phyloP scores from a whole-genome alignment of 805 yeast species.

The Yarrowia sp. region DNA sequence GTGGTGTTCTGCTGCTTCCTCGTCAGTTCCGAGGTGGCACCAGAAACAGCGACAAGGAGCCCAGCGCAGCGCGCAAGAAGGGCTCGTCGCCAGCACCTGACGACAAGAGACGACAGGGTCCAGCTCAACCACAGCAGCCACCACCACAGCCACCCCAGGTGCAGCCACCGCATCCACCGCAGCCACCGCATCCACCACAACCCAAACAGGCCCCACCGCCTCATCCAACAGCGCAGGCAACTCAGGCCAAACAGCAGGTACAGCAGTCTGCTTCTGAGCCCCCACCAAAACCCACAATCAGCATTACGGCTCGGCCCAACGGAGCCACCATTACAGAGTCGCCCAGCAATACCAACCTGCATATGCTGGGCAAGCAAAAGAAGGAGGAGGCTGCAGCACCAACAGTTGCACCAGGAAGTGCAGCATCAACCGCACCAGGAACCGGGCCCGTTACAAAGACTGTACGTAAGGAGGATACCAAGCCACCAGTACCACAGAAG shows the following conservation, averaged over 20 bases:
- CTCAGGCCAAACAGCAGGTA: neutral
- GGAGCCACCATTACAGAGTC: slow-evolving; percentile 38
- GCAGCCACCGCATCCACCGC: too few species aligned
- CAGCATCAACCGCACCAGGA: neutral
- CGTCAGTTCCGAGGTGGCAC: slow-evolving; percentile 45
- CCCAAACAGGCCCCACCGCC: too few species aligned
- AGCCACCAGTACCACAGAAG: slow-evolving; percentile 1
- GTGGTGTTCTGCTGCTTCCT: slow-evolving; percentile 47
- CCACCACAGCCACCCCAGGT: slow-evolving; percentile 1
- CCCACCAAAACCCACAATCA: slow-evolving; percentile 28
- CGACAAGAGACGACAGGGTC: slow-evolving; percentile 15
- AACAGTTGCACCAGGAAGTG: neutral
- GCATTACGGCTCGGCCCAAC: slow-evolving; percentile 34
- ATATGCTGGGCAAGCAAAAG: slow-evolving; percentile 21
- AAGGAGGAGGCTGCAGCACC: slow-evolving; percentile 7
- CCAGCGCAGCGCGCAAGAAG: slow-evolving; percentile 24
- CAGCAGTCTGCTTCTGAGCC: neutral
- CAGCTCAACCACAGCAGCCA: neutral
- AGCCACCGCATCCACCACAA: too few species aligned
- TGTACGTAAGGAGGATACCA: slow-evolving; percentile 4
- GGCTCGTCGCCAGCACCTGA: slow-evolving; percentile 19
- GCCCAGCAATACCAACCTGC: slow-evolving; percentile 33
- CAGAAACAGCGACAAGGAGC: slow-evolving; percentile 34
- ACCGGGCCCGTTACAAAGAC: neutral
- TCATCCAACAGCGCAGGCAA: too few species aligned